Base-by-base conservation (phyloP, 345 rosid species). In the Populus deltoides region DNA sequence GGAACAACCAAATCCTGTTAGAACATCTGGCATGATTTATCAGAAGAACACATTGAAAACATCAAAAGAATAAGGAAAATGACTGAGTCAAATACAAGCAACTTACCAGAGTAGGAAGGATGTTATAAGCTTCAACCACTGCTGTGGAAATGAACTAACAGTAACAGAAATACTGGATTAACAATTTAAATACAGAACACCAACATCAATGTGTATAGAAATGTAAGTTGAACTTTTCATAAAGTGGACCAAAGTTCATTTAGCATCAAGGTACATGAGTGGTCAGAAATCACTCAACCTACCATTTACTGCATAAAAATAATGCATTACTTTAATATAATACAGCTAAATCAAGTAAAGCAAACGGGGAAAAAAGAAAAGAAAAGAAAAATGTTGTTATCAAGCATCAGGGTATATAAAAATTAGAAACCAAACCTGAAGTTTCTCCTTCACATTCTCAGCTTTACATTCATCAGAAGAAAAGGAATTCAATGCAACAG, bases 31-130 rank as follows among this genome's bases (percentile, higher is more conserved):
- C 20, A 41, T 73, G 33, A 59, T 72, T 73, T 24, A 22, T 18
- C 35, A 22, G 17, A 55, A 70, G n/a, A 33, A 74, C 25, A 25
- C 36, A 22, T 49, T 43, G 22, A 66, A 51, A 25, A 17, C 65
- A 57, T 24, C 68, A 45, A 73, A 25, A 27, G 25, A 55, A 59
- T 22, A 71, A 65, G 0, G 70, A 59, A 51, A 75, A 80, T 6
- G 62, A 51, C 45, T 68, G 22, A 36, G 61, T 71, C 74, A 62
- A 41, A 71, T 27, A 43, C 39, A 24, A 71, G 24, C 66, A 68
- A 81, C 92, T 89, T 81, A 94, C 97, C 91, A 92, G 84, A 85
- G 81, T 85, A 65, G 97, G 98, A 73, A 94, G 86, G 71, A 92
- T 83, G 75, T 94, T 91, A 83, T 92, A 92, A 69, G 91, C 97